phyloP scores from a whole-genome alignment of 148 eudicot genomes.

The Hydrangea macrophylla region DNA sequence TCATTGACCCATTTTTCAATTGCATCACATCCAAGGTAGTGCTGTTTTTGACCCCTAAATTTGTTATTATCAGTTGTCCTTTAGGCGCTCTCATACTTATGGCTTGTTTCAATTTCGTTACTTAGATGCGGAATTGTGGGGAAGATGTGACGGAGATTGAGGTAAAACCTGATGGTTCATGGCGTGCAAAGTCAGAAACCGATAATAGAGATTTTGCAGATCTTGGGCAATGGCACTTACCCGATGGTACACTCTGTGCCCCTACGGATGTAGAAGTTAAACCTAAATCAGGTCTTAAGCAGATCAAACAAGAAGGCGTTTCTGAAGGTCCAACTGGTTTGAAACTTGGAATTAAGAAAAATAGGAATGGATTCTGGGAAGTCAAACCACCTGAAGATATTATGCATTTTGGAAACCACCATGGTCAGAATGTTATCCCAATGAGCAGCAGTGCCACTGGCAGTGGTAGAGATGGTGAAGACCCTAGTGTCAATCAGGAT shows the following conservation, averaged over 20 bases:
- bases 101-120: constrained; percentile 2
- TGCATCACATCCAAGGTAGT: constrained; percentile 49
- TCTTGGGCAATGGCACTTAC: constrained; percentile 71
- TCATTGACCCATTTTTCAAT: constrained; percentile 64
- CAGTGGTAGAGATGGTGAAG: constrained; percentile 56
- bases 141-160: constrained; percentile 63
- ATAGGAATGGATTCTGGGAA: constrained; percentile 29
- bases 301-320: constrained; percentile 36
- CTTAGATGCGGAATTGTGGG: constrained; percentile 44
- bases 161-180: constrained; percentile 59
- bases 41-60: neutral
- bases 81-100: constrained; percentile 5
- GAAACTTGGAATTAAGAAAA: constrained; percentile 37
- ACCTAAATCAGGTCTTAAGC: constrained; percentile 23
- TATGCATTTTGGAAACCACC: constrained; percentile 25
- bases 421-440: constrained; percentile 44
- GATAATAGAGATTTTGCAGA: constrained; percentile 54
- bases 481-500: constrained; percentile 50
- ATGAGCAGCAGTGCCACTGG: constrained; percentile 82
- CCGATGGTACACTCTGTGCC: constrained; percentile 54
- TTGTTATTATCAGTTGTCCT: neutral
- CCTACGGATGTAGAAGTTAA: constrained; percentile 21
- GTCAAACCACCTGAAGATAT: constrained; percentile 33
- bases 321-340: constrained; percentile 35
- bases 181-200: constrained; percentile 50